These are phyloP conservation scores for Primulina huaijiensis DNA, from an alignment of 257 asterid genomes.

Conservation along the genomic window DNA sequence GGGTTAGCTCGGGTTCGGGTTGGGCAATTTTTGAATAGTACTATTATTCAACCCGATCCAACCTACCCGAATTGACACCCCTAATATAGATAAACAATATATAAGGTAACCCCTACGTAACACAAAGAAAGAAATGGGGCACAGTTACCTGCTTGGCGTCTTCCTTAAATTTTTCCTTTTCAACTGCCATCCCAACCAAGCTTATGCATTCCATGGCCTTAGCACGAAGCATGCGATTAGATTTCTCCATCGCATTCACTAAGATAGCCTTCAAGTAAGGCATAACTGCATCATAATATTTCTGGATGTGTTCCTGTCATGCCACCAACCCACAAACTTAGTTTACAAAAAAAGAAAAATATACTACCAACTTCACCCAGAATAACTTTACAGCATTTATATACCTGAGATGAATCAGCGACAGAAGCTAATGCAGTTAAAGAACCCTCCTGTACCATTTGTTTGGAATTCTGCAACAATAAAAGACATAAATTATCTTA, in stretches of 20 bases:
- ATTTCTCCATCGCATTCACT: slow-evolving; percentile 80
- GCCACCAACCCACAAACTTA: slow-evolving; percentile 24
- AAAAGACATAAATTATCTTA: slow-evolving; percentile 19
- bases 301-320: slow-evolving; percentile 74
- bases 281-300: slow-evolving; percentile 87
- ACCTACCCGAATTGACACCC: no score
- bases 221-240: slow-evolving; percentile 95
- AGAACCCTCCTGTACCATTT: slow-evolving; percentile 99
- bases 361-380: not conserved
- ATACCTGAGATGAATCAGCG: slow-evolving; percentile 97
- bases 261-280: slow-evolving; percentile 84
- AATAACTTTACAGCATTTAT: not conserved
- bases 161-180: slow-evolving; percentile 77
- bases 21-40: no score
- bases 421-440: slow-evolving; percentile 92
- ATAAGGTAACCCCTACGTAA: not conserved
- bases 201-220: slow-evolving; percentile 96
- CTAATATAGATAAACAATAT: not conserved
- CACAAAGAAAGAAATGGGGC: slow-evolving; percentile 8
- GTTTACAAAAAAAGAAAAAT: slow-evolving; percentile 10
- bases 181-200: slow-evolving; percentile 98
- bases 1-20: no score
- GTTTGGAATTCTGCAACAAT: slow-evolving; percentile 74
- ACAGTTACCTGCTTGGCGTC: slow-evolving; percentile 80
- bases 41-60: no score